phyloP scores from a whole-genome alignment of 1,284 basidiomycete genomes.

The Leccinum cinnamomeum region DNA sequence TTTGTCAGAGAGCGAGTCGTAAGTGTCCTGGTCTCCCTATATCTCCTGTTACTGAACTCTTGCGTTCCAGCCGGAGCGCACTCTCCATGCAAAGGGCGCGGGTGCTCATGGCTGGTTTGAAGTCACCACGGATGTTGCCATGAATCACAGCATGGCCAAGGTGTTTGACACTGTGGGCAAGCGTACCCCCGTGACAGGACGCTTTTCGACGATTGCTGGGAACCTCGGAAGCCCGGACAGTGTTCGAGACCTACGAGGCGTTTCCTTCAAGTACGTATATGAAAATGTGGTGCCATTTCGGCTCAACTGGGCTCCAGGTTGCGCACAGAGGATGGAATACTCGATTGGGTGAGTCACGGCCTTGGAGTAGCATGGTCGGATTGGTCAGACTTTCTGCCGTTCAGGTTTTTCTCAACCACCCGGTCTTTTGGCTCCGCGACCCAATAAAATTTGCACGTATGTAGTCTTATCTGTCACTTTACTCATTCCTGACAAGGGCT shows the following conservation, averaged over 20 bases:
- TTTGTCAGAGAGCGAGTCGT: constrained; percentile 55
- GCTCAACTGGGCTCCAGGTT: constrained; percentile 10
- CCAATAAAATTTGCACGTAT: constrained; percentile 47
- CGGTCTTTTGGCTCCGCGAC: constrained; percentile 42
- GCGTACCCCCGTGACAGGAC: constrained; percentile 21
- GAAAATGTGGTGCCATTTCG: constrained; percentile 2
- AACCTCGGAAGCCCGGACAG: constrained; percentile 49
- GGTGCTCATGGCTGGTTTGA: constrained; percentile 63
- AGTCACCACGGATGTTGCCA: constrained; percentile 37
- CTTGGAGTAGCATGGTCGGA: not conserved
- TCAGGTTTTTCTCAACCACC: constrained; percentile 41
- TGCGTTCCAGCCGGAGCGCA: constrained; percentile 34
- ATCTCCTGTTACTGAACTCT: not conserved
- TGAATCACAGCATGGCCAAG: constrained; percentile 39
- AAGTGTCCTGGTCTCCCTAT: not conserved
- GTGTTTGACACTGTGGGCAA: constrained; percentile 25
- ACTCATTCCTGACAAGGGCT: not conserved
- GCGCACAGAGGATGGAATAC: constrained; percentile 43
- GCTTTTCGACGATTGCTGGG: constrained; percentile 32
- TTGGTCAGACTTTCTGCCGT: not conserved
- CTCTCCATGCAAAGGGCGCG: constrained; percentile 45
- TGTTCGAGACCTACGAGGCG: constrained; percentile 35
- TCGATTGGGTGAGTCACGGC: constrained; percentile 40
- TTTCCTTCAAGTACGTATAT: constrained; percentile 23
- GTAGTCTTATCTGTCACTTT: not conserved